Base-by-base conservation (phyloP, 2,329 filamentous ascomycete species). In the Sclerotinia nivalis region DNA sequence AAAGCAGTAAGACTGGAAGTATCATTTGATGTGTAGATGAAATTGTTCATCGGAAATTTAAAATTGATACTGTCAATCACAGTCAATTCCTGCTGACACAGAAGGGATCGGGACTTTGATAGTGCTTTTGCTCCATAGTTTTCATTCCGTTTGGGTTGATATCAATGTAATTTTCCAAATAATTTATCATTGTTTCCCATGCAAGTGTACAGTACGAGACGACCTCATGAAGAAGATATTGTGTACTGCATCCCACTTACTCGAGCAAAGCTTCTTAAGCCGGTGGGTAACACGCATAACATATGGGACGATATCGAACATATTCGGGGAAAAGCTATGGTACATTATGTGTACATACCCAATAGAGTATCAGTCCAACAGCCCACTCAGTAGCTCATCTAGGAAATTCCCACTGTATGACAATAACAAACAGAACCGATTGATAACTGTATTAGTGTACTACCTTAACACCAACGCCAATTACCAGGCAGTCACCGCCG, bases 111-210 rank as follows among this genome's bases (percentile, higher is more conserved):
- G 55, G 12, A 34, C 34, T 37, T 1, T 4, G 0, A n/a, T 15
- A 3, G 8, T 58, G 5, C 8, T 12, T 40, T 37, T 10, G 37
- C n/a, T 0, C 10, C 2, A 0, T 0, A n/a, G n/a, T 12, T 37
- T 22, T n/a, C 31, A 37, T 37, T 37, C 6, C 10, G 10, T n/a
- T 37, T 13, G 55, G 20, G 37, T 20, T 15, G 2, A 37, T n/a
- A 37, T 13, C 0, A 5, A 5, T 6, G 15, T 1, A 43, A 43
- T 43, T 43, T 43, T 43, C 13, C 13, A 6, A 13, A 43, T 18
- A 43, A 18, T 18, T 43, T 43, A 18, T 6, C 25, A 31, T 4
- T n/a, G 2, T 9, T 10, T 8, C 34, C 12, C 6, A 34, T 34
- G 20, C 3, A 5, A 15, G 28, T 0, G 22, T 9, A 15, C 1